Percentiles rank a stretch among this genome's conserved stretches.
Evolutionary conservation across 805 yeast genomes (phyloP).

Genomic region (Ogataea populi-albae): DNA sequence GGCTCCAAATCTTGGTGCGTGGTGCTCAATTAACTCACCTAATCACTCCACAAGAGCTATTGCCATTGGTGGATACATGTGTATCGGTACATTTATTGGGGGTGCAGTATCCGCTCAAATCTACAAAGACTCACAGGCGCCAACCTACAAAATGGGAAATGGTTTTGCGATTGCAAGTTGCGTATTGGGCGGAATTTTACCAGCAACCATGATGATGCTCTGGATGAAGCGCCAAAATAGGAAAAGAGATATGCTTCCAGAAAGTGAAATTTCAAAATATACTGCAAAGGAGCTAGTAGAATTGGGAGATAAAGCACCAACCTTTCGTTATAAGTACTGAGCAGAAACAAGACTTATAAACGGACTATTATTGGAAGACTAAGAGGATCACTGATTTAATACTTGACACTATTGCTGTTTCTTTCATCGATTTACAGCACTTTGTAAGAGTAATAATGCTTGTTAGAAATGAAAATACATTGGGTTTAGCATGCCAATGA

Average conservation of each 20-base stretch:
- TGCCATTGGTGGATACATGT: constrained; percentile 41
- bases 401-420: too few relatives aligned
- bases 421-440: too few relatives aligned
- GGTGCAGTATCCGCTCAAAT: constrained; percentile 44
- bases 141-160: constrained; percentile 35
- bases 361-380: not conserved
- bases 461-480: too few relatives aligned
- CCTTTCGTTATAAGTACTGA: constrained; percentile 28
- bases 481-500: too few relatives aligned
- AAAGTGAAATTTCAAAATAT: constrained; percentile 19
- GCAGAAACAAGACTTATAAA: not conserved
- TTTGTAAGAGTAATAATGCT: too few relatives aligned
- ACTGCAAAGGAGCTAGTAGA: constrained; percentile 28
- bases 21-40: constrained; percentile 7
- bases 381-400: too few relatives aligned
- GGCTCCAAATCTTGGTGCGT: constrained; percentile 9
- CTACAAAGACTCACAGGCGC: constrained; percentile 31
- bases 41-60: constrained; percentile 38
- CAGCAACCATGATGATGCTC: constrained; percentile 5
- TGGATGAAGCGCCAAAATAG: constrained; percentile 4
- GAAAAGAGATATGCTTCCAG: constrained; percentile 3
- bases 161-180: constrained; percentile 35
- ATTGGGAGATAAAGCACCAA: constrained; percentile 42
- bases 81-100: constrained; percentile 34
- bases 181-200: constrained; percentile 2